Conservation (phyloP, 2,329 filamentous ascomycete species). For the Phaeophleospora eucalypticola region DNA sequence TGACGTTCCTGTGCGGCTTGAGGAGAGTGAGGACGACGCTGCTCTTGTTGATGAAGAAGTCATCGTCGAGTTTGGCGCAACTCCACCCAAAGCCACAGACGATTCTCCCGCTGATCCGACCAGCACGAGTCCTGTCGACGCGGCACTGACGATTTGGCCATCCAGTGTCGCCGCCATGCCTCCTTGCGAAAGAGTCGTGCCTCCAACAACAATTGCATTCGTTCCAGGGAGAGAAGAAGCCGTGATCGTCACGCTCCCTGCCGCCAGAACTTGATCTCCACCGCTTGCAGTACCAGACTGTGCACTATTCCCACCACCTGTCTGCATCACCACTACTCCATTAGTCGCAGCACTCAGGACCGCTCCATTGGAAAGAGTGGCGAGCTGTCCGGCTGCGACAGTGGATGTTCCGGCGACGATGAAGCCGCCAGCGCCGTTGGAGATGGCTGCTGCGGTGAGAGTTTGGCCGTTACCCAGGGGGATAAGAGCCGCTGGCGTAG, state of each 20-base stretch:
- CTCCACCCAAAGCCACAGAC: too few species aligned
- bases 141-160: neutral
- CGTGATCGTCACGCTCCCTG: neutral
- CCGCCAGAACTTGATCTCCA: neutral
- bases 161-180: neutral
- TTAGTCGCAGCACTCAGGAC: neutral
- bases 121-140: too few species aligned
- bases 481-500: too few species aligned
- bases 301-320: too few species aligned
- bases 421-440: neutral
- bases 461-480: too few species aligned
- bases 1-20: too few species aligned
- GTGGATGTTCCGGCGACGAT: neutral
- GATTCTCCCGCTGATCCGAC: too few species aligned
- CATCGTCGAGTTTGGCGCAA: too few species aligned
- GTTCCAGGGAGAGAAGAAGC: neutral
- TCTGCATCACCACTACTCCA: neutral
- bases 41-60: too few species aligned
- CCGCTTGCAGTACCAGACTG: neutral
- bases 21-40: too few species aligned
- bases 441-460: neutral
- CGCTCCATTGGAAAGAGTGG: neutral
- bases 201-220: neutral
- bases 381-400: neutral
- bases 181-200: neutral